These are phyloP conservation scores for Tolypocladium pustulatum DNA, from an alignment of 2,329 filamentous ascomycete genomes.

Conservation along the genomic window DNA sequence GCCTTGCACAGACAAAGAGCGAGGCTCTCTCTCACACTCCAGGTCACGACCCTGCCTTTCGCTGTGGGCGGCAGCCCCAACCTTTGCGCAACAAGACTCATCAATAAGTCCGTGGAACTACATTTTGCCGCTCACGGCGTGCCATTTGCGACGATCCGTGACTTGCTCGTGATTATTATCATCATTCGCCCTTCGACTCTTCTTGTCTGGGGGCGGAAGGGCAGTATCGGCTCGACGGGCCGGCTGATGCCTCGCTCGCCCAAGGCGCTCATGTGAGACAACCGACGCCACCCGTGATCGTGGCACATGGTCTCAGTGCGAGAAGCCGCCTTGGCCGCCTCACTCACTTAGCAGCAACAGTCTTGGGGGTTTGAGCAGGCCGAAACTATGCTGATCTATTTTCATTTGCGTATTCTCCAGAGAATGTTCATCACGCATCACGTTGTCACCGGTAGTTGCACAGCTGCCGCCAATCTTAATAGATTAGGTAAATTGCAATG, in stretches of 20 bases:
- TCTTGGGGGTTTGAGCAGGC: neutral
- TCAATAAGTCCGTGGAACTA: neutral
- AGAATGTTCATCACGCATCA: too few relatives aligned
- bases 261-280: constrained; percentile 4
- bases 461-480: neutral
- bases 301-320: constrained; percentile 5
- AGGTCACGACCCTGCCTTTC: neutral
- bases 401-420: neutral
- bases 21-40: neutral
- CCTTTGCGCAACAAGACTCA: neutral
- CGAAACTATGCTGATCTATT: too few relatives aligned
- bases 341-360: neutral
- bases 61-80: neutral
- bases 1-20: neutral
- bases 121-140: neutral
- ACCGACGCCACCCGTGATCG: constrained; percentile 7
- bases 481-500: neutral
- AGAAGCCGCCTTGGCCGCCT: neutral
- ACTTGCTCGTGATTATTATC: neutral
- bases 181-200: neutral
- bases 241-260: neutral
- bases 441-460: neutral
- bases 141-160: neutral
- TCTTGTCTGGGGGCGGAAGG: neutral
- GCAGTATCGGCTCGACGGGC: neutral